Percentiles rank a stretch among this genome's conserved stretches.
phyloP scores from a whole-genome alignment of 345 rosid genomes.

The Gossypium rotundifolium region DNA sequence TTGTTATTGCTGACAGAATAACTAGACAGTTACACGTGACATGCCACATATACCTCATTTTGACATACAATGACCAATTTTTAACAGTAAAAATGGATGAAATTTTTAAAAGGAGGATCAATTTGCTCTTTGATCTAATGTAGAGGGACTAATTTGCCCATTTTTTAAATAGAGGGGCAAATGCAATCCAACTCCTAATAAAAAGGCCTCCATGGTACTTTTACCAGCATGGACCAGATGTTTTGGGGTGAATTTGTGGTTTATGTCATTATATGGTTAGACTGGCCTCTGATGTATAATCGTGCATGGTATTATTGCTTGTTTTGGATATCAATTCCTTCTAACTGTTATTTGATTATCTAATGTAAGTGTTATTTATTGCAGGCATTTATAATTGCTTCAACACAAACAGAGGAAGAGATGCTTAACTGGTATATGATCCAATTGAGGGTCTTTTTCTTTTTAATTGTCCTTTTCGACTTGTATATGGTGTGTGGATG shows the following conservation, averaged over 20 bases:
- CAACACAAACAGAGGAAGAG: constrained; percentile 90
- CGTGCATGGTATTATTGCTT: neutral
- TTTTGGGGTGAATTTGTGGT: neutral
- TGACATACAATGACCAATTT: too few relatives aligned
- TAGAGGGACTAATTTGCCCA: too few relatives aligned
- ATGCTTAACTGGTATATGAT: constrained; percentile 76
- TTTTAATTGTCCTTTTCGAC: neutral
- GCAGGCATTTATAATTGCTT: constrained; percentile 97
- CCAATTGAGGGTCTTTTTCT: constrained; percentile 2
- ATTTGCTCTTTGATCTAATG: too few relatives aligned
- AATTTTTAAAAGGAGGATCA: too few relatives aligned
- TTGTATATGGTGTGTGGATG: neutral
- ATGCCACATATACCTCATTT: too few relatives aligned
- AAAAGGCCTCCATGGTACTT: too few relatives aligned
- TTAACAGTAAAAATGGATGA: too few relatives aligned
- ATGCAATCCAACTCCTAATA: too few relatives aligned
- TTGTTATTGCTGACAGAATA: too few relatives aligned
- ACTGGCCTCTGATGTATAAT: neutral
- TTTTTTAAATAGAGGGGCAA: too few relatives aligned
- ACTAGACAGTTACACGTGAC: too few relatives aligned
- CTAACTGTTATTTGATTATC: neutral
- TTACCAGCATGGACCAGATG: neutral
- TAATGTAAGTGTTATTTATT: constrained; percentile 13
- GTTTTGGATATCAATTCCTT: constrained; percentile 7
- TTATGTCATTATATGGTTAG: constrained; percentile 3